Evolutionary conservation across 768 basidiomycete genomes (phyloP), one percentile per base, ranked within the genome.

Genomic region (Phallus indusiatus): DNA sequence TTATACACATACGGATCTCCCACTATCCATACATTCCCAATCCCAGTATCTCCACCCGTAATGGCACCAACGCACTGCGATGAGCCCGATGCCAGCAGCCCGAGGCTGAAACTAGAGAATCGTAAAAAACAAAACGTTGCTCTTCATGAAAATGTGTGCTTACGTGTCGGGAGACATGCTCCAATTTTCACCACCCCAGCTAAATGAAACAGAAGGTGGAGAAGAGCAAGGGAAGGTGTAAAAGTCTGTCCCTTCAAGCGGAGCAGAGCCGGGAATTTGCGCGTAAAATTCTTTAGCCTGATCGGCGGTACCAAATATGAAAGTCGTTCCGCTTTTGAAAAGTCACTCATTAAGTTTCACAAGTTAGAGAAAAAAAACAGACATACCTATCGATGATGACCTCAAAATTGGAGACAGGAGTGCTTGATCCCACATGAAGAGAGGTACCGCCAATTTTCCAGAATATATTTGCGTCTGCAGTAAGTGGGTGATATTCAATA

Each of bases 301-400:
- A 34, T 55, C 35, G 10, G 65, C 47, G 34, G 61, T 49, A 16
- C 63, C 69, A 51, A 55, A 47, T 48, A 71, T 63, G 46, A 68
- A 49, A 28, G 68, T 70, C 11, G 68, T 70, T 35, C 70, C 70
- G 11, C 65, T n/a, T n/a, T 61, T 21, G 4, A 50, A 54, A 35
- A 49, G 34, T 55, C 1, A 7, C 7, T 7, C 18, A 17, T 28
- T 16, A 16, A 22, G 18, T 5, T 21, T 9, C n/a, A 58, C 17
- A 53, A 24, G 14, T 55, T n/a, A n/a, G n/a, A n/a, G 18, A 47
- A n/a, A 4, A 20, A 9, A 47, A 4, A n/a, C n/a, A 34, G 12
- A 10, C 51, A n/a, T 50, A 61, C 60, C 48, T 50, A 63, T 76
- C 76, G 51, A 78, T 57, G 60, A 76, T 68, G n/a, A 73, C 65